Base-by-base conservation (phyloP, 2,329 filamentous ascomycete genomes). In the Aspergillus quadricinctus region DNA sequence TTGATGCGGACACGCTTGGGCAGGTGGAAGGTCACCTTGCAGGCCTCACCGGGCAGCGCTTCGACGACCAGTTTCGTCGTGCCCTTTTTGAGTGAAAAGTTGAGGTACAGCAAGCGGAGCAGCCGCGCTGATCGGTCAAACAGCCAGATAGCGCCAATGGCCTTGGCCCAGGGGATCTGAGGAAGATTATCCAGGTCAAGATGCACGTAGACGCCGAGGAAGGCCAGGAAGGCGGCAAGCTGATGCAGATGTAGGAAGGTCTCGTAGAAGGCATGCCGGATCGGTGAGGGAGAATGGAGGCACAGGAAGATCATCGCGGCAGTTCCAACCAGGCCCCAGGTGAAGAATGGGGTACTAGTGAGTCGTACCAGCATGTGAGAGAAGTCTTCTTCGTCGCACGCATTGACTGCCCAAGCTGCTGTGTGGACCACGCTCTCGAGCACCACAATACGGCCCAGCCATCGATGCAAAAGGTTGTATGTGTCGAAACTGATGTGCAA, bases 401-500 rank as follows among this genome's bases (percentile, higher is more conserved):
- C 87, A 61, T 95, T 94, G 65, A 89, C 82, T 21, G 85, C 78
- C 92, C 93, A 99, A 37, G 87, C 85, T 25, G 81, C 64, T 8
- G 88, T 89, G 73, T 96, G 91, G 8, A 88, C 78, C 50, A 91
- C 65, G 17, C 83, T 76, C 71, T 94, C 88, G 3, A 88, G 53
- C n/a, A 89, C 83, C 27, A 90, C 83, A 46, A 92, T 84, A 27
- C 90, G 83, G 28, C 89, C 90, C 59, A 90, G 83, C 89, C 90
- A 95, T 61, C 90, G 84, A 72, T 95, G 90, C 51, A 94, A 78
- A 8, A 94, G 85, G 72, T 97, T 97, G 81, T 95, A 97, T 0
- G 92, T 96, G 73, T 97, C 94, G 76, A 97, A 99, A 72, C 90
- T 93, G 71, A 97, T 88, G 65, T 88, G 85, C 56, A 97, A 81